Evolutionary conservation across 2,329 filamentous ascomycete species (phyloP).

Genomic region (Endoconidiophora laricicola): DNA sequence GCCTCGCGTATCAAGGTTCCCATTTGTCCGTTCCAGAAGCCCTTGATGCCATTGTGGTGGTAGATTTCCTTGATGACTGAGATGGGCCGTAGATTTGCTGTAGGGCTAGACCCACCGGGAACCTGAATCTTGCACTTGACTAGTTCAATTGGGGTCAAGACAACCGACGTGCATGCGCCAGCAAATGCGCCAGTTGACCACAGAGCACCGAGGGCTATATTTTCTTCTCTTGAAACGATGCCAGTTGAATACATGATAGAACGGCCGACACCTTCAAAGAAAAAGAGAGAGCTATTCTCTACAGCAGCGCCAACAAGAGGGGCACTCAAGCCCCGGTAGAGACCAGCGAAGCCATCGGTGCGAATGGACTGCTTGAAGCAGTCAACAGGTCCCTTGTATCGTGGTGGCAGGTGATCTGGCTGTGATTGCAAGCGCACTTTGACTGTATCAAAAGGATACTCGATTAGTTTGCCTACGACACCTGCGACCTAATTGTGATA

Average conservation of each 20-base stretch:
- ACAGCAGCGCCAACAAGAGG: slow-evolving; percentile 80
- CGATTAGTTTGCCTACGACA: slow-evolving; percentile 84
- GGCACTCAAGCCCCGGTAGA: slow-evolving; percentile 87
- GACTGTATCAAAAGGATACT: slow-evolving; percentile 97
- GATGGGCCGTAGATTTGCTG: slow-evolving; percentile 41
- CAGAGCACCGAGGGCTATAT: slow-evolving; percentile 58
- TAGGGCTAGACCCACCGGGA: slow-evolving; percentile 22
- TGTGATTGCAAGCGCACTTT: slow-evolving; percentile 97
- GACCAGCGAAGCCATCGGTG: slow-evolving; percentile 58
- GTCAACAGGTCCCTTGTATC: slow-evolving; percentile 75
- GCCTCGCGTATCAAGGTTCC: slow-evolving; percentile 90
- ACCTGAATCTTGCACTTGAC: slow-evolving; percentile 99
- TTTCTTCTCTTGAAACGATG: slow-evolving; percentile 32
- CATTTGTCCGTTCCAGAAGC: slow-evolving; percentile 91
- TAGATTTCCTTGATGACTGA: slow-evolving; percentile 65
- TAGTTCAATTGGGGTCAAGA: slow-evolving; percentile 88
- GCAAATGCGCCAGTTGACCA: slow-evolving; percentile 70
- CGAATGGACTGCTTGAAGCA: slow-evolving; percentile 79
- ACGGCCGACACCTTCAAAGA: slow-evolving; percentile 67
- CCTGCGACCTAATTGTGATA: slow-evolving; percentile 48
- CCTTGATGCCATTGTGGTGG: slow-evolving; percentile 60
- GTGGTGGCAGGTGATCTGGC: slow-evolving; percentile 63
- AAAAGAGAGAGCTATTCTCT: slow-evolving; percentile 83
- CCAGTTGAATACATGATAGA: slow-evolving; percentile 42
- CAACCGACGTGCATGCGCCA: slow-evolving; percentile 74